phyloP scores from a whole-genome alignment of 73 alveolate genomes.

The Paramecium caudatum region DNA sequence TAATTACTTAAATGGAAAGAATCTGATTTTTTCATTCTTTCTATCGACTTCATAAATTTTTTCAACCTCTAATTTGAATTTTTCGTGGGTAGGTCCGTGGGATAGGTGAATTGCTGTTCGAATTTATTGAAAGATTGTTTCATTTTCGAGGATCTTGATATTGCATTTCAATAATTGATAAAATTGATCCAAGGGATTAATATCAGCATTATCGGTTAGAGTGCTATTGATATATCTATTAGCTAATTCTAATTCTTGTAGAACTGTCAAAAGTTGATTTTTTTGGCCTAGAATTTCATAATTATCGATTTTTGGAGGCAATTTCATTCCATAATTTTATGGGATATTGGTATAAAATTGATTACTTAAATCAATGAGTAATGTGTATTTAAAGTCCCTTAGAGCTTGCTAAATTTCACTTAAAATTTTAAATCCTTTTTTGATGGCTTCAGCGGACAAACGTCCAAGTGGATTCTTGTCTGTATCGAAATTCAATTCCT shows the following conservation, averaged over 20 bases:
- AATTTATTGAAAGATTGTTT: no score
- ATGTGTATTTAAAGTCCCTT: neutral
- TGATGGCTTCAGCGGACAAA: slow-evolving; percentile 81
- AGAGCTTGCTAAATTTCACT: slow-evolving; percentile 78
- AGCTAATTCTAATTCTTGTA: slow-evolving; percentile 83
- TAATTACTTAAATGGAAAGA: slow-evolving; percentile 68
- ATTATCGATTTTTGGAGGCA: slow-evolving; percentile 85
- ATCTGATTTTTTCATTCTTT: slow-evolving; percentile 79
- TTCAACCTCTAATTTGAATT: slow-evolving; percentile 71
- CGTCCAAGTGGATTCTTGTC: slow-evolving; percentile 94
- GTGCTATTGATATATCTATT: slow-evolving; percentile 68
- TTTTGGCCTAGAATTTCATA: slow-evolving; percentile 84
- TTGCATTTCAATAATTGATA: slow-evolving; percentile 78
- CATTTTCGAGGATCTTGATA: slow-evolving; percentile 35
- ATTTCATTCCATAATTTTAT: slow-evolving; percentile 87
- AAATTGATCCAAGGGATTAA: slow-evolving; percentile 82
- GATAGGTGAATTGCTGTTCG: slow-evolving; percentile 78
- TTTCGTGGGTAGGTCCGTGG: slow-evolving; percentile 83
- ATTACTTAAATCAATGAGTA: slow-evolving; percentile 76
- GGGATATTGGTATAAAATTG: slow-evolving; percentile 86
- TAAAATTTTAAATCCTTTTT: slow-evolving; percentile 86
- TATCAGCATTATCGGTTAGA: slow-evolving; percentile 70
- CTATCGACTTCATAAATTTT: slow-evolving; percentile 77
- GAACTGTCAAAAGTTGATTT: slow-evolving; percentile 77
- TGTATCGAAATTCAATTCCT: slow-evolving; percentile 88